phyloP scores from a whole-genome alignment of 345 rosid species.

The Populus tremula region DNA sequence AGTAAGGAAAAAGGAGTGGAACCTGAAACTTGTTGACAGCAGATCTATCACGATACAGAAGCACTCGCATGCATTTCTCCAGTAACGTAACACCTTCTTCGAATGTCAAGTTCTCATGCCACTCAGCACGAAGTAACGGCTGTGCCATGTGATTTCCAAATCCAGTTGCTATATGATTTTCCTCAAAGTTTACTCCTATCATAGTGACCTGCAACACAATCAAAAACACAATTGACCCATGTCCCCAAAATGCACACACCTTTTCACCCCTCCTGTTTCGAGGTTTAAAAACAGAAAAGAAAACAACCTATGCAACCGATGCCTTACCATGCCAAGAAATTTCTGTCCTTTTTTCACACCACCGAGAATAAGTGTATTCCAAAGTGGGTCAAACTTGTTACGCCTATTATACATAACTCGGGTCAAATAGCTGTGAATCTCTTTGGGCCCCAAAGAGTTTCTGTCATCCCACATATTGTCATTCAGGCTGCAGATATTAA shows the following conservation, averaged over 20 bases:
- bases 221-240: not conserved
- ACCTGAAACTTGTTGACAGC: slow-evolving; percentile 98
- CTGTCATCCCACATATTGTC: slow-evolving; percentile 99
- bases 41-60: slow-evolving; percentile 93
- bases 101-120: slow-evolving; percentile 81
- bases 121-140: slow-evolving; percentile 92
- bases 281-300: not conserved
- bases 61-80: slow-evolving; percentile 98
- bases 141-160: slow-evolving; percentile 97
- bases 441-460: slow-evolving; percentile 97
- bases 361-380: slow-evolving; percentile 97
- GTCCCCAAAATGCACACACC: not conserved
- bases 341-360: slow-evolving; percentile 92
- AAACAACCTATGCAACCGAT: not conserved
- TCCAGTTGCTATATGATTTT: slow-evolving; percentile 90
- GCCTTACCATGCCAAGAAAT: slow-evolving; percentile 83
- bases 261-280: not conserved
- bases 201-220: slow-evolving; percentile 61
- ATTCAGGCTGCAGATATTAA: slow-evolving; percentile 55
- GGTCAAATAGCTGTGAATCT: slow-evolving; percentile 91
- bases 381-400: slow-evolving; percentile 89
- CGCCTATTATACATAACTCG: slow-evolving; percentile 95
- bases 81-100: slow-evolving; percentile 89
- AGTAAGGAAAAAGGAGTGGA: not conserved
- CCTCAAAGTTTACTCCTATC: slow-evolving; percentile 94